These are phyloP conservation scores for Suhomyces yuchorum DNA, from an alignment of 1,139 yeast species.

Conservation along the genomic window DNA sequence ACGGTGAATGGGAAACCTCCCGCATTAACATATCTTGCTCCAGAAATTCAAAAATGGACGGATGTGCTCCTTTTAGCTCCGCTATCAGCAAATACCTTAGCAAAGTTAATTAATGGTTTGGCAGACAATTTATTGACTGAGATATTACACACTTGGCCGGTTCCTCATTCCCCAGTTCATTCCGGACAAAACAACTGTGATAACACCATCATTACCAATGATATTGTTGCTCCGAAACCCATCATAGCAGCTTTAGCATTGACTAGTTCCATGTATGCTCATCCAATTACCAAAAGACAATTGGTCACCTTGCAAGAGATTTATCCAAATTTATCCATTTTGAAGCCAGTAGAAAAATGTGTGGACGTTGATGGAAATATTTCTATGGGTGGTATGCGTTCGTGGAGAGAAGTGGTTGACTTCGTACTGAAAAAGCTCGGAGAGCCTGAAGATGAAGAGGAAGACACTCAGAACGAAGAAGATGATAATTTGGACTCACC, in stretches of 20 bases:
- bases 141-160: conserved; percentile 31
- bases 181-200: conserved; percentile 9
- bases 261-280: conserved; percentile 33
- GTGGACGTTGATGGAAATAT: conserved; percentile 36
- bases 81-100: conserved; percentile 33
- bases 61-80: conserved; percentile 39
- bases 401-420: conserved; percentile 36
- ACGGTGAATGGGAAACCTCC: conserved; percentile 1
- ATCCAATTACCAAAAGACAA: conserved; percentile 33
- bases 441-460: conserved; percentile 25
- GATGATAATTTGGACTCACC: conserved; percentile 17
- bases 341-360: conserved; percentile 35
- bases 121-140: conserved; percentile 32
- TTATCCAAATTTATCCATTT: conserved; percentile 30
- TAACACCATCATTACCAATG: conserved; percentile 25
- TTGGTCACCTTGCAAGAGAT: conserved; percentile 27
- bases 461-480: conserved; percentile 16
- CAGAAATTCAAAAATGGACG: conserved; percentile 32
- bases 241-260: conserved; percentile 32
- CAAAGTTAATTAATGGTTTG: conserved; percentile 31
- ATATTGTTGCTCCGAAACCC: conserved; percentile 26
- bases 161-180: conserved; percentile 14
- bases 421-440: conserved; percentile 31
- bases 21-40: conserved; percentile 9
- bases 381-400: conserved; percentile 37